Evolutionary conservation across 2,329 filamentous ascomycete species (phyloP).

Genomic region (Colletotrichum simmondsii): DNA sequence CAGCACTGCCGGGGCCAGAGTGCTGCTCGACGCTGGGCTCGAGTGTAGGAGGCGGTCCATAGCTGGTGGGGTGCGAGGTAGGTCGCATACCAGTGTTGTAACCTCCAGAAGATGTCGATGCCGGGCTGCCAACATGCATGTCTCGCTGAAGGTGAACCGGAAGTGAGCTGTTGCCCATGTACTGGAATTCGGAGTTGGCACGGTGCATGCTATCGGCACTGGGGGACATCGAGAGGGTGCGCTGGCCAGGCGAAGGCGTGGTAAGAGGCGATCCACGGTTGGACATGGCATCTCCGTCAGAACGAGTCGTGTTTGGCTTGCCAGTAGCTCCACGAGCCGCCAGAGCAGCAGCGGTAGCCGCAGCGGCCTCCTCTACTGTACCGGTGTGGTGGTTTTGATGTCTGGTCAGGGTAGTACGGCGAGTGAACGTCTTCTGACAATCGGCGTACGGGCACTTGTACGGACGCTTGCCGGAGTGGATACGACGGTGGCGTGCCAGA

Average conservation of each 20-base stretch:
- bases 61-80: conserved; percentile 87
- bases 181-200: conserved; percentile 72
- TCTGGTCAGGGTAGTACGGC: conserved; percentile 91
- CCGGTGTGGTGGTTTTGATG: conserved; percentile 97
- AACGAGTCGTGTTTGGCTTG: conserved; percentile 62
- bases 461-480: conserved; percentile 93
- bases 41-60: conserved; percentile 85
- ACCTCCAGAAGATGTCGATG: conserved; percentile 72
- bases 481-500: conserved; percentile 89
- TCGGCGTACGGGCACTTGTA: conserved; percentile 98
- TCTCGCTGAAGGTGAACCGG: conserved; percentile 85
- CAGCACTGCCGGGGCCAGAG: conserved; percentile 74
- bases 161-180: conserved; percentile 82
- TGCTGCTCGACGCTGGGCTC: conserved; percentile 87
- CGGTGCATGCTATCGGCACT: conserved; percentile 76
- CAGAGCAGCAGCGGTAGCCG: conserved; percentile 86
- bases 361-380: conserved; percentile 92
- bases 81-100: conserved; percentile 70
- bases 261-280: conserved; percentile 79
- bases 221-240: conserved; percentile 83
- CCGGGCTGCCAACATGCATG: conserved; percentile 76
- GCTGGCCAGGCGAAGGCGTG: conserved; percentile 85
- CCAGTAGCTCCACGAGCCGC: conserved; percentile 62
- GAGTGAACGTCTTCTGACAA: conserved; percentile 98
- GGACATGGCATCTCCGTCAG: conserved; percentile 78